Base-by-base conservation (phyloP, 371 early-diverging fungal species). In the Actinomortierella wolfii region DNA sequence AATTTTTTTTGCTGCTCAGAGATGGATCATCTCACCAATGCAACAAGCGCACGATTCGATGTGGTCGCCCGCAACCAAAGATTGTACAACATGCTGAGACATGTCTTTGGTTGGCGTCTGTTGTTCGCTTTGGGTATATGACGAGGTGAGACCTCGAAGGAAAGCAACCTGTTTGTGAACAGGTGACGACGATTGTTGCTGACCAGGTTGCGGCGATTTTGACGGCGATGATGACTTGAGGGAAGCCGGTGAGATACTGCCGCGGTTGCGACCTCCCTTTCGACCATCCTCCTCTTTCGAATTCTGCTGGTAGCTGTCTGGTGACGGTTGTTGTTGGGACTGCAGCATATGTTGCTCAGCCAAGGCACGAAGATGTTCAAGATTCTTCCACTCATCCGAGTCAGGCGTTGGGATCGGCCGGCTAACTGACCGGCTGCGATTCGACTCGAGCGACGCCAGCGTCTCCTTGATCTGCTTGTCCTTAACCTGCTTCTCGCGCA, bases 41-140 rank as follows among this genome's bases (percentile, higher is more conserved):
- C 73, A 73, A 44, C 73, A 73, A 29, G 67, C 66, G 47, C 73
- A 73, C 41, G 66, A 67, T 40, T 73, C 66, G 41, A 73, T 62
- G 44, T 53, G 61, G 47, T 47, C 3, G 47, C n/a, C n/a, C n/a
- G n/a, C n/a, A n/a, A n/a, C n/a, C n/a, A 21, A 21, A 8, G 9
- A 8, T 47, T 18, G 47, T 47, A 47, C 24, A 47, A 3, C 24
- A 24, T 24, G 44, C 44, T 13, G 24, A 8, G 47, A 24, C 24
- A 18, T 47, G 47, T 15, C 24, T 21, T 11, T 48, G 2, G 51
- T 34, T 28, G 51, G n/a, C 24, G 15, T n/a, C 9, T 45, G 15
- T 25, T 8, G 3, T 17, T 50, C 29, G 51, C 15, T 3, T 8
- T 52, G n/a, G 51, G 15, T 21, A 21, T 34, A 20, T 3, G 59